Evolutionary conservation across 2,329 filamentous ascomycete species (phyloP).

Genomic region (Cladosporium sp.): DNA sequence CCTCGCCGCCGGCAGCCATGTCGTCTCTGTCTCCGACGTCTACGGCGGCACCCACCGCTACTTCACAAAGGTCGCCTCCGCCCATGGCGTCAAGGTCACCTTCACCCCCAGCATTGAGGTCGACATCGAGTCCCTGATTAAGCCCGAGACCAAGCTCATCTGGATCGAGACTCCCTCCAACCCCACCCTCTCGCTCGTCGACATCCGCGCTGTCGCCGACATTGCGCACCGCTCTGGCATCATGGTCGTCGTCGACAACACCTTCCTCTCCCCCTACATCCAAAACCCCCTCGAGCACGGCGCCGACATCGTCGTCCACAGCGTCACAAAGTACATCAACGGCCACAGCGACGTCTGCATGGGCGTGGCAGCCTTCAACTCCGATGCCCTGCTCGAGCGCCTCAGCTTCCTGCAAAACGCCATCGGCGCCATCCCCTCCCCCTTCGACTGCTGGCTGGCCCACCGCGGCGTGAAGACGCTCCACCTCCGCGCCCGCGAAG

Average conservation of each 20-base stretch:
- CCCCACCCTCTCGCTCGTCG: slow-evolving; percentile 86
- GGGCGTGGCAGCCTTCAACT: slow-evolving; percentile 95
- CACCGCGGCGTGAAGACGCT: slow-evolving; percentile 96
- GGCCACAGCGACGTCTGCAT: slow-evolving; percentile 95
- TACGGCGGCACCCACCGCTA: slow-evolving; percentile 98
- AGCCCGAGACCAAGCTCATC: slow-evolving; percentile 81
- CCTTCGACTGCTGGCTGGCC: slow-evolving; percentile 97
- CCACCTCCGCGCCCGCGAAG: slow-evolving; percentile 84
- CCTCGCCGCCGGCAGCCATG: slow-evolving; percentile 83
- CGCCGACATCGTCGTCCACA: slow-evolving; percentile 94
- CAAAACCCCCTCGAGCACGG: slow-evolving; percentile 95
- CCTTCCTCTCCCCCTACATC: slow-evolving; percentile 91
- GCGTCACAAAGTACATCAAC: slow-evolving; percentile 98
- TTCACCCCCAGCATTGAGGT: slow-evolving; percentile 91
- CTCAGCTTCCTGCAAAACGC: slow-evolving; percentile 94
- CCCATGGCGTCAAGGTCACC: slow-evolving; percentile 89
- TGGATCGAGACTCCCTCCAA: slow-evolving; percentile 98
- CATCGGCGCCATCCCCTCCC: slow-evolving; percentile 87
- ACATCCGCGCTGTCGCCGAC: slow-evolving; percentile 79
- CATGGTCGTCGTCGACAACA: slow-evolving; percentile 98
- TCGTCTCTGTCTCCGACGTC: slow-evolving; percentile 94
- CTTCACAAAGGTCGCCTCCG: slow-evolving; percentile 94
- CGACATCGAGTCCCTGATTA: slow-evolving; percentile 80
- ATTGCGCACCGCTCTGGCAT: slow-evolving; percentile 84
- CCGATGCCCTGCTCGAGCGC: slow-evolving; percentile 67